Percentiles rank a stretch among this genome's conserved stretches.
Evolutionary conservation across 2,329 filamentous ascomycete species (phyloP).

Genomic region (Xylariomycetidae sp.): DNA sequence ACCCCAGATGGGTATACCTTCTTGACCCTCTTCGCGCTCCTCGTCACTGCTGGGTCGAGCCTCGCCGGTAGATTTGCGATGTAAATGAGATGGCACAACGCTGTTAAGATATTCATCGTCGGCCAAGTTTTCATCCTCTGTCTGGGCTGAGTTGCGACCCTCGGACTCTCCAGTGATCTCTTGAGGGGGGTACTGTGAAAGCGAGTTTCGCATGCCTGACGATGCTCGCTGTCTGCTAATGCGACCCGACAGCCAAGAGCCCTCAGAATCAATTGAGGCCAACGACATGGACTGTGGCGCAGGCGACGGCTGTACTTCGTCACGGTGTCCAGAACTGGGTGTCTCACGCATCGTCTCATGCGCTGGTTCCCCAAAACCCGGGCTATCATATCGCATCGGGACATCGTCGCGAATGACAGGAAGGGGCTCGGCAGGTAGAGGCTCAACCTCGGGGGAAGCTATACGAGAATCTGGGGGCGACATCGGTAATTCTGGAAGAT

Average conservation of each 20-base stretch:
- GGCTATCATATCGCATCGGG: conserved; percentile 40
- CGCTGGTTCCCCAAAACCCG: conserved; percentile 39
- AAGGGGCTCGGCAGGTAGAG: conserved; percentile 24
- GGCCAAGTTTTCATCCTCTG: conserved; percentile 61
- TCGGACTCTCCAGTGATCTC: conserved; percentile 50
- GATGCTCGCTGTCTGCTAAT: conserved; percentile 43
- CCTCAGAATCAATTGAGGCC: conserved; percentile 92
- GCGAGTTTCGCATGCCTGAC: conserved; percentile 37
- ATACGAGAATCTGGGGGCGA: conserved; percentile 82
- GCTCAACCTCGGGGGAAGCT: conserved; percentile 68
- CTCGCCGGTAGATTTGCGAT: conserved; percentile 43
- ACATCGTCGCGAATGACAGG: conserved; percentile 30
- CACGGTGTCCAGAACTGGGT: conserved; percentile 39
- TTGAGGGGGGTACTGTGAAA: conserved; percentile 30
- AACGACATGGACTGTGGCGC: conserved; percentile 75
- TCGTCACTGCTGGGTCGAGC: conserved; percentile 54
- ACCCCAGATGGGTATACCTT: conserved; percentile 48
- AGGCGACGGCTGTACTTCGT: conserved; percentile 43
- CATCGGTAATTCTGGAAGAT: conserved; percentile 78
- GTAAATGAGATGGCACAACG: conserved; percentile 30
- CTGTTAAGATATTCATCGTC: conserved; percentile 73
- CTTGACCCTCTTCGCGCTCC: conserved; percentile 47
- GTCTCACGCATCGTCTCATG: conserved; percentile 38
- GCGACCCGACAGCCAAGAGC: conserved; percentile 87
- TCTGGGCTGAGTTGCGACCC: conserved; percentile 32